Evolutionary conservation across 148 eudicot genomes (phyloP).

Genomic region (Diospyros kaki): DNA sequence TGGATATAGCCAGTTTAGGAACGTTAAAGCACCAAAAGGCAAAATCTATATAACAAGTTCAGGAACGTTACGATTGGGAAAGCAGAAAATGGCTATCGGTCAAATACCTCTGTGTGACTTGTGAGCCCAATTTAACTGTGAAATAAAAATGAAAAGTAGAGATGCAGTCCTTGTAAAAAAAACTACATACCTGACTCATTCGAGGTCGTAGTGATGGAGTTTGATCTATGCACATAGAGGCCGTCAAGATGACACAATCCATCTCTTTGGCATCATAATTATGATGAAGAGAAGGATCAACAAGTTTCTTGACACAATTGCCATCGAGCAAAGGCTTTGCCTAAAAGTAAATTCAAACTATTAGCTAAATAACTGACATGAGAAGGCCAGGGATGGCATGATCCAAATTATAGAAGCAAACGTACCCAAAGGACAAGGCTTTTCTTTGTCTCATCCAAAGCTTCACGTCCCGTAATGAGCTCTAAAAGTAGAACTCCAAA

Average conservation of each 20-base stretch:
- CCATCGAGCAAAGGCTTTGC: slow-evolving; percentile 74
- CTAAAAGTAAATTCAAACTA: slow-evolving; percentile 23
- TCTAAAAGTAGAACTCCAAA: slow-evolving; percentile 86
- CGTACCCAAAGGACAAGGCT: slow-evolving; percentile 80
- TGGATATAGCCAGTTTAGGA: no score
- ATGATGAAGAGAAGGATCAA: slow-evolving; percentile 59
- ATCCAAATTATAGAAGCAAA: not conserved
- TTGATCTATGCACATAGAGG: slow-evolving; percentile 64
- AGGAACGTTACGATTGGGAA: no score
- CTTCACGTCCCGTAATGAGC: slow-evolving; percentile 76
- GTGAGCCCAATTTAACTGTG: not conserved
- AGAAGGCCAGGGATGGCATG: not conserved
- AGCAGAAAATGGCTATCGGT: not conserved
- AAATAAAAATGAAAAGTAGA: not conserved
- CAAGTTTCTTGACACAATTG: slow-evolving; percentile 41
- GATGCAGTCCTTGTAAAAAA: not conserved
- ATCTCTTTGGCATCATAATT: slow-evolving; percentile 51
- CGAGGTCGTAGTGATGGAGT: slow-evolving; percentile 63
- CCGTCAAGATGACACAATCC: slow-evolving; percentile 59
- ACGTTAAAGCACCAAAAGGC: not conserved
- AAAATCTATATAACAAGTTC: no score
- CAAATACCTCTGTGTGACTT: not conserved
- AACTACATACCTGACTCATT: slow-evolving; percentile 74
- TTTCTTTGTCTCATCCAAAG: slow-evolving; percentile 49
- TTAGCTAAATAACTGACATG: slow-evolving; percentile 1